Conservation (phyloP, 306 rosid genomes). For the Castanopsis chinensis region DNA sequence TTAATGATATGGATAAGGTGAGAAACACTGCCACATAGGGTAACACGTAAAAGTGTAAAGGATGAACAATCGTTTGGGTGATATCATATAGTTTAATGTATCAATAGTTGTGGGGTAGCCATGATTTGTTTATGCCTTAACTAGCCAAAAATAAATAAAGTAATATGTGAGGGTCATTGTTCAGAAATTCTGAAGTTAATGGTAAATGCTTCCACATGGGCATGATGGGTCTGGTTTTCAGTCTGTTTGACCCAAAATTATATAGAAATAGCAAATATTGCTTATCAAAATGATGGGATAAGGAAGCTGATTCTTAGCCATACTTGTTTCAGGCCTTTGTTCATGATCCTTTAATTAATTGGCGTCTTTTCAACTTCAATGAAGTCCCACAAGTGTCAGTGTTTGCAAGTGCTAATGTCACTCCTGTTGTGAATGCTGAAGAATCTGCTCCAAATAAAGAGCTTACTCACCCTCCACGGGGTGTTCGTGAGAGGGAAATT, state of each 20-base stretch:
- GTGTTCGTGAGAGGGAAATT: conserved; percentile 95
- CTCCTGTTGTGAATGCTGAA: conserved; percentile 74
- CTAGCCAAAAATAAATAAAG: background rate
- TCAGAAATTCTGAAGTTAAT: background rate
- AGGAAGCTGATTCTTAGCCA: background rate
- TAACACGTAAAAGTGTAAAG: background rate
- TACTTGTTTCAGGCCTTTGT: conserved; percentile 82
- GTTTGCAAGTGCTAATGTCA: conserved; percentile 58
- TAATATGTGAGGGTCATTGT: background rate
- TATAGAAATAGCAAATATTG: background rate
- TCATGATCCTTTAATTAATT: conserved; percentile 95
- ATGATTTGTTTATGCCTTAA: background rate
- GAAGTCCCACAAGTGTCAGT: conserved; percentile 95
- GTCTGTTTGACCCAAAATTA: background rate
- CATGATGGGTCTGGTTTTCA: background rate
- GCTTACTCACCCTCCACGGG: conserved; percentile 90
- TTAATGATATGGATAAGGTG: background rate
- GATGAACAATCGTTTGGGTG: background rate
- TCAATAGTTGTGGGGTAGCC: background rate
- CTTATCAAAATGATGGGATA: background rate
- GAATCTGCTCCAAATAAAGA: conserved; percentile 69
- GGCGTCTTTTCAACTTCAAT: conserved; percentile 99
- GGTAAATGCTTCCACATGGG: background rate
- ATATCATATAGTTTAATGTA: background rate
- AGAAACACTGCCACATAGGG: background rate